These are phyloP conservation scores for Suillus plorans DNA, from an alignment of 768 basidiomycete species.

Conservation along the genomic window DNA sequence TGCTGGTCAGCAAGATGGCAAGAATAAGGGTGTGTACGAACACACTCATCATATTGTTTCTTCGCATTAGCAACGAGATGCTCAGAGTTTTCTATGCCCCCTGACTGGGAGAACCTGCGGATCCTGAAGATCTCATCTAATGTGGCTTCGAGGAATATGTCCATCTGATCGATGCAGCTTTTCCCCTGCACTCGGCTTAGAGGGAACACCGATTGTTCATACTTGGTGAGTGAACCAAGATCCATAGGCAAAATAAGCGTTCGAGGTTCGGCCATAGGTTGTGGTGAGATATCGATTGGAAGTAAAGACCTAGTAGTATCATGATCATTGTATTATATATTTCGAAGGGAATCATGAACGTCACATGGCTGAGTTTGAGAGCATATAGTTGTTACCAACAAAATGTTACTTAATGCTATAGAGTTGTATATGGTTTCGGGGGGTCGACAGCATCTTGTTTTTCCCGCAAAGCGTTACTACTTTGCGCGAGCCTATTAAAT, in stretches of 20 bases:
- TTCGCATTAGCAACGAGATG: neutral
- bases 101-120: neutral
- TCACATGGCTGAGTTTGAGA: too few species aligned
- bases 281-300: neutral
- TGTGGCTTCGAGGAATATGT: constrained; percentile 13
- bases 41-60: constrained; percentile 8
- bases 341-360: neutral
- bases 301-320: neutral
- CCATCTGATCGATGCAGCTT: neutral
- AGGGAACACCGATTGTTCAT: constrained; percentile 11
- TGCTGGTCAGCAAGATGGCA: neutral
- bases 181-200: neutral
- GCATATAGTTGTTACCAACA: too few species aligned
- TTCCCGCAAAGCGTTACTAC: too few species aligned
- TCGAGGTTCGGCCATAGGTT: neutral
- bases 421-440: neutral
- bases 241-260: constrained; percentile 5
- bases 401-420: too few species aligned
- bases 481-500: too few species aligned
- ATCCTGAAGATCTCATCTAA: constrained; percentile 13
- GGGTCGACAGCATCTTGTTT: neutral
- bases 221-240: constrained; percentile 6
- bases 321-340: neutral
- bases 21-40: neutral
- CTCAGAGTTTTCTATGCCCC: neutral